Conservation (phyloP, 2,329 filamentous ascomycete genomes). For the Leptographium lundbergii region DNA sequence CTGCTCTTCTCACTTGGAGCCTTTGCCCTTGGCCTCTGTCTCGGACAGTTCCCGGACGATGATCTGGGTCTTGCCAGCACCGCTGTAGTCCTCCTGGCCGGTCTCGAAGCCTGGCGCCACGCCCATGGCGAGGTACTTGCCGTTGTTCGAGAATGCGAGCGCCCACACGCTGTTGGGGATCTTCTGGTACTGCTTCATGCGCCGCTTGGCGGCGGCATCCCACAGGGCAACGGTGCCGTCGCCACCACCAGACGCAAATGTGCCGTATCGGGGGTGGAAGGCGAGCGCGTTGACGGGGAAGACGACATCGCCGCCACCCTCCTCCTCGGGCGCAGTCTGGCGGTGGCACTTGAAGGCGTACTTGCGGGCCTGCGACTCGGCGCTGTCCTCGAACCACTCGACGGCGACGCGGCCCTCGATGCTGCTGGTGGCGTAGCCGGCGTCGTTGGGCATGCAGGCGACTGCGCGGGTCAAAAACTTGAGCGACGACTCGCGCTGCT, state of each 20-base stretch:
- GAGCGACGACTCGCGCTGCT: slow-evolving; percentile 82
- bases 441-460: slow-evolving; percentile 92
- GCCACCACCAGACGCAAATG: slow-evolving; percentile 80
- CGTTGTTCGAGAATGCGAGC: slow-evolving; percentile 64
- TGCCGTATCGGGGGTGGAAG: slow-evolving; percentile 73
- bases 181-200: slow-evolving; percentile 80
- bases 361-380: slow-evolving; percentile 79
- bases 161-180: slow-evolving; percentile 68
- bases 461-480: slow-evolving; percentile 94
- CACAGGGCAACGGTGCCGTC: slow-evolving; percentile 87
- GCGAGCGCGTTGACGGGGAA: slow-evolving; percentile 85
- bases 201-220: slow-evolving; percentile 82
- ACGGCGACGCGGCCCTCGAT: slow-evolving; percentile 95
- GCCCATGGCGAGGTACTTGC: slow-evolving; percentile 65
- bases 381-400: slow-evolving; percentile 90
- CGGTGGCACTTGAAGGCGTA: slow-evolving; percentile 99
- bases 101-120: slow-evolving; percentile 82
- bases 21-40: slow-evolving; percentile 79
- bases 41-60: slow-evolving; percentile 75
- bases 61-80: slow-evolving; percentile 62
- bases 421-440: slow-evolving; percentile 79
- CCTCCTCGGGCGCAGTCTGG: slow-evolving; percentile 51
- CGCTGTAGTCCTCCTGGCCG: slow-evolving; percentile 65
- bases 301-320: slow-evolving; percentile 62
- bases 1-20: slow-evolving; percentile 41